phyloP scores from a whole-genome alignment of 2,329 filamentous ascomycete species.

The Paecilomyces niveus region DNA sequence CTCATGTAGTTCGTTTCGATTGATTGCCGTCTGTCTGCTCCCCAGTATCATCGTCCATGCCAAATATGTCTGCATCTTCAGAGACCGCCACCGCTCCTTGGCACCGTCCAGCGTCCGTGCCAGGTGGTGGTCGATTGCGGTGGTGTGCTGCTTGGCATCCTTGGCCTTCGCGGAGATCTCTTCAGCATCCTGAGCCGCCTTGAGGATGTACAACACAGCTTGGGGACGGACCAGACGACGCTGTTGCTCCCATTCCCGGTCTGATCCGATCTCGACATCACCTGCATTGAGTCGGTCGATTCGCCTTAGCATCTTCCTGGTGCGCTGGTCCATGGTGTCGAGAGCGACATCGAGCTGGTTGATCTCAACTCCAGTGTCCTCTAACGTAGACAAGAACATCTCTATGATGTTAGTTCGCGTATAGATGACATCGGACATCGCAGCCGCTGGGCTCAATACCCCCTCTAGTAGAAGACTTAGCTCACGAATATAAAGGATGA shows the following conservation, averaged over 20 bases:
- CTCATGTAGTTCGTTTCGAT: background rate
- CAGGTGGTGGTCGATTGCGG: background rate
- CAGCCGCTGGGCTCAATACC: background rate
- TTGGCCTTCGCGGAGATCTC: background rate
- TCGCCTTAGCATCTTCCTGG: background rate
- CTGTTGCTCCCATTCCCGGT: background rate
- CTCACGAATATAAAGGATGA: background rate
- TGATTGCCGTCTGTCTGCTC: background rate
- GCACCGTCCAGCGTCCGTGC: background rate
- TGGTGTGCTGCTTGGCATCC: background rate
- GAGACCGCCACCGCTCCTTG: background rate
- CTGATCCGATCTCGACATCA: background rate
- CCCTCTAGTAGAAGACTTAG: background rate
- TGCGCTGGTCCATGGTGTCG: background rate
- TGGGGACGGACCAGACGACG: background rate
- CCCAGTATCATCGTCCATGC: background rate
- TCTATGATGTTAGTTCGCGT: background rate
- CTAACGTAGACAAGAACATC: background rate
- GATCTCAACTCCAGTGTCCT: background rate
- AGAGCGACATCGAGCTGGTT: background rate
- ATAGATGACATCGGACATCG: background rate
- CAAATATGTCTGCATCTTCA: background rate
- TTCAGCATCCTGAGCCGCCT: background rate
- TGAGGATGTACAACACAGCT: background rate
- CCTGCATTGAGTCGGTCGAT: background rate